Evolutionary conservation across 202 grass and related monocot genomes (phyloP).

Genomic region (Setaria italica): DNA sequence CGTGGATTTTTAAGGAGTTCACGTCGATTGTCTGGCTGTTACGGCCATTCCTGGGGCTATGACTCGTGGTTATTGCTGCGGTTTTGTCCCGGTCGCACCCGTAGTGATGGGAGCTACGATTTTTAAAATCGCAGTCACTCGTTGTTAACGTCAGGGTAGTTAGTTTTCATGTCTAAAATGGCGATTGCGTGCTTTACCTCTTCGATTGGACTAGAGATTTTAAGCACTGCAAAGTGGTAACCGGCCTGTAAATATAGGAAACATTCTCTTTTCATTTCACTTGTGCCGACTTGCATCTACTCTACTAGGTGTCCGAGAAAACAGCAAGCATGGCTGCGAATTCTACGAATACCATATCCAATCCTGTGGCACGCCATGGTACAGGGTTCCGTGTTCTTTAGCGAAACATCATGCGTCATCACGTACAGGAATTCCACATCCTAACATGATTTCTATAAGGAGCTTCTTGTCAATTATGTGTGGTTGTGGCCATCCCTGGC

Average conservation of each 20-base stretch:
- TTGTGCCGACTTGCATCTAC: background rate
- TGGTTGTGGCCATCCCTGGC: background rate
- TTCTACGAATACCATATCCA: background rate
- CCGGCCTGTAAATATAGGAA: background rate
- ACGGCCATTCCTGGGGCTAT: conserved; percentile 20
- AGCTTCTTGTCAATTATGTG: background rate
- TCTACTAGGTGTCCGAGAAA: background rate
- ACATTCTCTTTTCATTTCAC: background rate
- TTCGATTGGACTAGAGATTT: too few relatives aligned
- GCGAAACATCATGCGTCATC: background rate
- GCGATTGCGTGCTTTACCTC: too few relatives aligned
- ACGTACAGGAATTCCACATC: background rate
- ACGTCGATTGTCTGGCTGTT: background rate
- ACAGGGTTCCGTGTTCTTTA: background rate
- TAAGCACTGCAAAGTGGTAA: too few relatives aligned
- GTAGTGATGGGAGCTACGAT: background rate
- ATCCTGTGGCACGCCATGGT: background rate
- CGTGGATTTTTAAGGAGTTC: background rate
- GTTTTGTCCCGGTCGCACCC: background rate
- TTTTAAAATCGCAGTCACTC: background rate
- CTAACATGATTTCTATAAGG: too few relatives aligned
- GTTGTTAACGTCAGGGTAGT: background rate
- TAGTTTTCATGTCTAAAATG: background rate
- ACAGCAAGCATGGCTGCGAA: too few relatives aligned
- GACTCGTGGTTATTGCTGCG: background rate